phyloP scores from a whole-genome alignment of 768 basidiomycete genomes.

The Leccinum longicurvipes region DNA sequence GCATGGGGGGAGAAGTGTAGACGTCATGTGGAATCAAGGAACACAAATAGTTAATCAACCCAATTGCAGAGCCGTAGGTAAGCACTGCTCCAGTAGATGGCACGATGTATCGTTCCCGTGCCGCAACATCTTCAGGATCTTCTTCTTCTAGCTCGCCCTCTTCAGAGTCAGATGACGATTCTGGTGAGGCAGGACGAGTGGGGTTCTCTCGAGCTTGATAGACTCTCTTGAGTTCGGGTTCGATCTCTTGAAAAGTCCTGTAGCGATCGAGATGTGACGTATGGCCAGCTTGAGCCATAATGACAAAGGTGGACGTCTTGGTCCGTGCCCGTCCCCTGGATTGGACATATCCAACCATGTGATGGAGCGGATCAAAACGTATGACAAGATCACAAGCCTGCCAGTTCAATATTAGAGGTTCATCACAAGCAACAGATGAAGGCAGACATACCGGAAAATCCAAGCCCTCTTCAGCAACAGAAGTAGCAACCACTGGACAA shows the following conservation, averaged over 20 bases:
- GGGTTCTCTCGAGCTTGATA: conserved; percentile 53
- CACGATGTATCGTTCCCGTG: conserved; percentile 73
- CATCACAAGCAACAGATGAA: not conserved
- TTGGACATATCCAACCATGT: conserved; percentile 86
- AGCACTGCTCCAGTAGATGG: conserved; percentile 72
- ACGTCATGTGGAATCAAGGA: conserved; percentile 69
- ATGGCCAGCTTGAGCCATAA: conserved; percentile 72
- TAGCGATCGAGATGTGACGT: conserved; percentile 56
- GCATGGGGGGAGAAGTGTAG: conserved; percentile 59
- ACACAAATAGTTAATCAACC: conserved; percentile 72
- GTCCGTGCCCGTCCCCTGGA: conserved; percentile 84
- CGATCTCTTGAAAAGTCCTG: conserved; percentile 51
- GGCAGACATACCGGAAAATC: conserved; percentile 68
- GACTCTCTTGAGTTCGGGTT: conserved; percentile 59
- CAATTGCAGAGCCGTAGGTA: conserved; percentile 73
- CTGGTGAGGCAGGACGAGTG: conserved; percentile 27
- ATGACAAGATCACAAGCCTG: conserved; percentile 84
- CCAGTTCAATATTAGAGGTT: conserved; percentile 1
- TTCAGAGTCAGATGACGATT: conserved; percentile 24
- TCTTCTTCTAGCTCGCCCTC: conserved; percentile 42
- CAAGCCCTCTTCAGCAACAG: conserved; percentile 89
- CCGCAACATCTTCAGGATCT: conserved; percentile 53
- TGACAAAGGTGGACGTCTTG: conserved; percentile 69
- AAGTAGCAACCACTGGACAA: conserved; percentile 68
- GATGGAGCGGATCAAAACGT: conserved; percentile 78